phyloP scores from a whole-genome alignment of 768 basidiomycete species.

The Boletus vermiculosoides region DNA sequence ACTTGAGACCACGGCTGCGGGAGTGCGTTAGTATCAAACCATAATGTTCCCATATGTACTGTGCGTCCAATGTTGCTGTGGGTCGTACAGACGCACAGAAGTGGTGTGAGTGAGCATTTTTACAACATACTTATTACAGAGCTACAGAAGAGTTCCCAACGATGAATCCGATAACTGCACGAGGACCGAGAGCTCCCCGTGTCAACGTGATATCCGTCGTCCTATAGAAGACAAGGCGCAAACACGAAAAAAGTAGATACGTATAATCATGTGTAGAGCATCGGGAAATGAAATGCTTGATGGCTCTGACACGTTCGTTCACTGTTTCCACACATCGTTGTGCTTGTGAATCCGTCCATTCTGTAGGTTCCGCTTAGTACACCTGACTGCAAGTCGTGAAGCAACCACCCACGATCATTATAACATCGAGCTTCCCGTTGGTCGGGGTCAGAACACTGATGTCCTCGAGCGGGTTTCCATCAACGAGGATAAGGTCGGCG shows the following conservation, averaged over 20 bases:
- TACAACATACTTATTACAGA: not conserved
- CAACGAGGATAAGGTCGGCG: slow-evolving; percentile 37
- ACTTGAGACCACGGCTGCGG: not conserved
- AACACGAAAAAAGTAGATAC: not conserved
- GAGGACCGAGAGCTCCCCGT: not conserved
- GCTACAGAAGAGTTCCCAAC: not conserved
- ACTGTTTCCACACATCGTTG: not conserved
- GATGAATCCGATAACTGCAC: not conserved
- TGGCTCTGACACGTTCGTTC: not conserved
- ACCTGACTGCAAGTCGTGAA: not conserved
- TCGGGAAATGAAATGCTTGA: not conserved
- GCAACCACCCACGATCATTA: slow-evolving; percentile 32
- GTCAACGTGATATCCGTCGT: not conserved
- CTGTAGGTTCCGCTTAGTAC: slow-evolving; percentile 9
- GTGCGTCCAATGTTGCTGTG: not conserved
- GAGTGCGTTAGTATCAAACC: not conserved
- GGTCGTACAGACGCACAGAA: not conserved
- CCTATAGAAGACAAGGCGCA: not conserved
- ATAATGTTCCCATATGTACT: not conserved
- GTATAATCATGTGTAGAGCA: not conserved
- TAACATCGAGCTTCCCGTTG: slow-evolving; percentile 33
- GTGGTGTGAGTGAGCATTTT: not conserved
- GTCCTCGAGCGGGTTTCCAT: slow-evolving; percentile 37
- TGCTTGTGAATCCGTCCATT: slow-evolving; percentile 29
- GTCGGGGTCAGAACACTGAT: slow-evolving; percentile 32